A percentile compares a stretch with the other conserved stretches of the same genome.
Conservation (phyloP, 177 flowering plant genomes). For the Vitis hybrid region DNA sequence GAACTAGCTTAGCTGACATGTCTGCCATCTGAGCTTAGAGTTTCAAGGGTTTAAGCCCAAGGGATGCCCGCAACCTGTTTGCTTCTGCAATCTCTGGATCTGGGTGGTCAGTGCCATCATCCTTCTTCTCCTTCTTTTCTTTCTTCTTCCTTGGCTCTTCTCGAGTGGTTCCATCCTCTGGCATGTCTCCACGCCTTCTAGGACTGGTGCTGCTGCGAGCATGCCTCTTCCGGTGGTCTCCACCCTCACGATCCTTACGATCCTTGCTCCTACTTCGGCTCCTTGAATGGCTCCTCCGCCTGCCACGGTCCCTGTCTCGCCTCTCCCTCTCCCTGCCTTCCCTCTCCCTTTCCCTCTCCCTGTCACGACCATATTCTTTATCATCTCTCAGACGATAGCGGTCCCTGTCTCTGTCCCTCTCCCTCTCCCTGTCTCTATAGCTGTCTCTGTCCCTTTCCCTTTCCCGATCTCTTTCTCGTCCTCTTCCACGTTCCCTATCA, state of each 20-base stretch:
- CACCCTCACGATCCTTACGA: constrained; percentile 56
- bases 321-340: constrained; percentile 71
- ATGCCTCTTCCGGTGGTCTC: constrained; percentile 67
- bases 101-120: constrained; percentile 92
- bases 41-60: constrained; percentile 87
- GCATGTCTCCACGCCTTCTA: constrained; percentile 49
- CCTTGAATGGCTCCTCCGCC: constrained; percentile 64
- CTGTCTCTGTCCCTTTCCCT: constrained; percentile 33
- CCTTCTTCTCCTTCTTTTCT: constrained; percentile 68
- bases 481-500: constrained; percentile 44
- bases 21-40: background rate
- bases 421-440: constrained; percentile 43
- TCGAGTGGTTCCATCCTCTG: constrained; percentile 29
- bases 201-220: constrained; percentile 66
- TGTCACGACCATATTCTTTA: constrained; percentile 70
- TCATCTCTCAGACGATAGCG: constrained; percentile 69
- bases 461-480: constrained; percentile 50
- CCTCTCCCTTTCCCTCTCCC: constrained; percentile 59
- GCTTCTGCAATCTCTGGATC: constrained; percentile 96
- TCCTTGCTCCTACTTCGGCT: constrained; percentile 73
- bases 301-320: constrained; percentile 76
- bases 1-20: background rate
- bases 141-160: constrained; percentile 70
- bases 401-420: constrained; percentile 64
- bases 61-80: constrained; percentile 78